Base-by-base conservation (phyloP, 192 early-diverging fungal genomes). In the Chytriomyces confervae region DNA sequence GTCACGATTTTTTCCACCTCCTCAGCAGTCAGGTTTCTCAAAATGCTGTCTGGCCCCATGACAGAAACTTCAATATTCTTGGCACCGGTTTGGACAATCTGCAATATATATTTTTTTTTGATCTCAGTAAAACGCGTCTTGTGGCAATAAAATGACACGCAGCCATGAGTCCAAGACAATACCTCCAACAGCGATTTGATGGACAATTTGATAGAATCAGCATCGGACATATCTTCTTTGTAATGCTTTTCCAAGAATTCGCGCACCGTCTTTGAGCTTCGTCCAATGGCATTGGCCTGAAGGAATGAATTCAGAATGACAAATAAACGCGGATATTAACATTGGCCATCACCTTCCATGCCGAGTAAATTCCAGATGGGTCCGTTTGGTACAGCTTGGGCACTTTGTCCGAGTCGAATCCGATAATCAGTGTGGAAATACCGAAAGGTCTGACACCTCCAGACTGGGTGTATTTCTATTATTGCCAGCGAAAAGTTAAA, bases 211-310 rank as follows among this genome's bases (percentile, higher is more conserved):
- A 98, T 87, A 13, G 93, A 87, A 6, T 94, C 94, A 10, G 89
- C 89, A 74, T 92, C 87, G 76, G 85, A 77, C 85, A 95, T 91
- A 47, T 95, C 91, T 57, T 95, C 93, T 66, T 93, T 89, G 78
- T 97, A 96, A 82, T 98, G 96, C 92, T 97, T 97, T 78, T 99
- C 97, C 77, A 99, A 87, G 84, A 98, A 99, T 82, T 99, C 97
- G 63, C 94, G 93, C 51, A 99, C 96, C 2, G 96, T 98, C 86
- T 99, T 96, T 82, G 95, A 94, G 78, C 91, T 95, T 79, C 96
- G 89, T 10, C 97, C 97, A 83, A 99, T 97, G 36, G 97, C 87
- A 80, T 96, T 97, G 57, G 97, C 97, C 89, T 90, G 62, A 68
- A 47, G 23, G 13, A 36, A 36, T 36, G 2, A 36, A 36, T 36